A percentile compares a stretch with the other conserved stretches of the same genome.
phyloP scores from a whole-genome alignment of 345 rosid species.

The Linum usitatissimum region DNA sequence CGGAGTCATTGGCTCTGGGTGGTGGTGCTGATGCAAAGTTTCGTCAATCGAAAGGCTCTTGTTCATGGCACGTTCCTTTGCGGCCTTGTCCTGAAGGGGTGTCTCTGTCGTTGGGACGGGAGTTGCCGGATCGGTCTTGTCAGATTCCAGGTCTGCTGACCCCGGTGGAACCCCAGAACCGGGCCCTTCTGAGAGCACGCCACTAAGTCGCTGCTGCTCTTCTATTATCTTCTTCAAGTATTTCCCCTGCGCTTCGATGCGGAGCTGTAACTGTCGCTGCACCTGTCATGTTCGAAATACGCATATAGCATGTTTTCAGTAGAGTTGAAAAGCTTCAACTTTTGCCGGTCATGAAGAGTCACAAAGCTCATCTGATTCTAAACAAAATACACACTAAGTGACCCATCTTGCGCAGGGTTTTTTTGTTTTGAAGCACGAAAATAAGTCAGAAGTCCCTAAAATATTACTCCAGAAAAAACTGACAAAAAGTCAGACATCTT shows the following conservation, averaged over 20 bases:
- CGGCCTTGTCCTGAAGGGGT: conserved; percentile 55
- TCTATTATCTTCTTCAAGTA: conserved; percentile 96
- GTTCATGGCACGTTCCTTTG: conserved; percentile 44
- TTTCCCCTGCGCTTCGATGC: conserved; percentile 96
- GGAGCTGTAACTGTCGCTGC: conserved; percentile 91
- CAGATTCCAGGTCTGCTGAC: conserved; percentile 50
- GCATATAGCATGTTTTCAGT: not conserved
- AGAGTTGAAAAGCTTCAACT: not conserved
- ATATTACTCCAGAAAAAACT: not conserved
- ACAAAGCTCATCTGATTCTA: not conserved
- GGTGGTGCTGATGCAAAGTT: conserved; percentile 48
- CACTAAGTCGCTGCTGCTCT: conserved; percentile 87
- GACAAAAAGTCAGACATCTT: not conserved
- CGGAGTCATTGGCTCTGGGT: conserved; percentile 74
- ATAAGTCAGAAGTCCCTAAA: not conserved
- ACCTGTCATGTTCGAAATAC: conserved; percentile 41
- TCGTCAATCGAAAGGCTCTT: conserved; percentile 81
- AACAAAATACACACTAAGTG: not conserved
- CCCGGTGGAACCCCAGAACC: conserved; percentile 30
- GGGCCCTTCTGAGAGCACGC: conserved; percentile 50
- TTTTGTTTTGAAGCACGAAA: not conserved
- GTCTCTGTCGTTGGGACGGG: conserved; percentile 82
- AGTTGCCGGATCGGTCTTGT: conserved; percentile 73
- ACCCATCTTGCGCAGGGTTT: not conserved
- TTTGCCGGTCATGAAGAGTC: not conserved